These are phyloP conservation scores for Skeletonema potamos DNA, from an alignment of 108 stramenopile genomes.

Conservation along the genomic window DNA sequence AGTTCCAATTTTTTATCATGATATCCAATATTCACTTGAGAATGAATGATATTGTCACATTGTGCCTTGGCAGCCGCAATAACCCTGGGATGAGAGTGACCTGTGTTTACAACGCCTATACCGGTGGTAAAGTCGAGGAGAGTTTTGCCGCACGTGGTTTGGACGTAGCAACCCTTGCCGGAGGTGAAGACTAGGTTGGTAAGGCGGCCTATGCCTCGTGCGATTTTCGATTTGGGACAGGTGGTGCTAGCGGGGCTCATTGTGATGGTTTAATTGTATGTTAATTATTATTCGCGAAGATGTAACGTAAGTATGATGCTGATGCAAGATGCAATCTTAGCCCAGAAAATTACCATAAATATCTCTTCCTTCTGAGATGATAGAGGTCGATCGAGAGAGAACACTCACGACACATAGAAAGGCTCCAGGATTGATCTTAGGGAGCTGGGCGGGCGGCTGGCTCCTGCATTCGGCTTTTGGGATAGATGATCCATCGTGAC, in stretches of 20 bases:
- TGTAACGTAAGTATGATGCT: no score
- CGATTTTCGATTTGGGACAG: conserved; percentile 24
- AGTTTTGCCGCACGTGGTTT: conserved; percentile 20
- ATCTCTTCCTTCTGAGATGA: no score
- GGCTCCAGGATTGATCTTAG: no score
- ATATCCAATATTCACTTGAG: conserved; percentile 47
- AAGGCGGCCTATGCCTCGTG: conserved; percentile 52
- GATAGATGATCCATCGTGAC: no score
- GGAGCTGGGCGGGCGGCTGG: no score
- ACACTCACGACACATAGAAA: no score
- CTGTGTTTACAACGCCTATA: conserved; percentile 72
- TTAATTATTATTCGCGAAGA: no score
- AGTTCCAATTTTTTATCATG: conserved; percentile 66
- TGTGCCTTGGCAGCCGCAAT: conserved; percentile 68
- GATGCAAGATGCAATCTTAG: no score
- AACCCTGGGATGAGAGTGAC: conserved; percentile 72
- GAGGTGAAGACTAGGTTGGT: conserved; percentile 52
- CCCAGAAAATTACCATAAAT: no score
- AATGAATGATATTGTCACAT: conserved; percentile 49
- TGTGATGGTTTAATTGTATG: not conserved
- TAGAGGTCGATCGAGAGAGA: no score
- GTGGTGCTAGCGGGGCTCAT: not conserved
- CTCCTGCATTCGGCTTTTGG: no score
- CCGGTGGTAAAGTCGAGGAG: conserved; percentile 70
- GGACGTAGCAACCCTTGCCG: conserved; percentile 51